Percentiles rank a stretch among this genome's conserved stretches.
Conservation (phyloP, 345 rosid species). For the Alliaria petiolata region DNA sequence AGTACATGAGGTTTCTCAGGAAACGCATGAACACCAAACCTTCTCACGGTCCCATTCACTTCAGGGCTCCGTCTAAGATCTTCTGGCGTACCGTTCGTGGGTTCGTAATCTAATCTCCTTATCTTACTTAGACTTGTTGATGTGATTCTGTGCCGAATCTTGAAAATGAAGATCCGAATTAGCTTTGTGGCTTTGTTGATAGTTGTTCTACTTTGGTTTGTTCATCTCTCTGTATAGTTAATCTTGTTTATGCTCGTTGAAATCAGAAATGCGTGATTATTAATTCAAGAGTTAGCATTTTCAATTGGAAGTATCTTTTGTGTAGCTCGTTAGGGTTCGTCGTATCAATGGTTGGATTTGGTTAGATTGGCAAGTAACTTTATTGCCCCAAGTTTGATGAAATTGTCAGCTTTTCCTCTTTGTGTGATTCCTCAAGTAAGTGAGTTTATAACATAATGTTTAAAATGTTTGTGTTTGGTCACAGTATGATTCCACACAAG, state of each 20-base stretch:
- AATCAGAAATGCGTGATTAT: background rate
- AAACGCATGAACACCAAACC: conserved; percentile 96
- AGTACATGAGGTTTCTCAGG: conserved; percentile 82
- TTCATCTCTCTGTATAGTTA: background rate
- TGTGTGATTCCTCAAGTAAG: too few species aligned
- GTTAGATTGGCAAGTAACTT: background rate
- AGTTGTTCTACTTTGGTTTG: background rate
- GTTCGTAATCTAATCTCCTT: conserved; percentile 20
- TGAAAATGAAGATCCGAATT: background rate
- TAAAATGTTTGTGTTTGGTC: background rate
- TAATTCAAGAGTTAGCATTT: background rate
- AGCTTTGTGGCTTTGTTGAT: background rate
- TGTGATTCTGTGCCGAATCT: background rate
- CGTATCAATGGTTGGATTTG: background rate
- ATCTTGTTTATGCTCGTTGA: background rate
- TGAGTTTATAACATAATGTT: too few species aligned
- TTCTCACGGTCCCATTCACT: conserved; percentile 90
- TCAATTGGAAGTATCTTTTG: background rate
- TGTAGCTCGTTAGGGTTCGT: background rate
- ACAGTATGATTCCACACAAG: conserved; percentile 86
- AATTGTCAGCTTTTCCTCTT: too few species aligned
- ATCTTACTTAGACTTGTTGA: background rate
- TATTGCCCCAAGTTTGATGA: background rate
- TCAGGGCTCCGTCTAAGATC: conserved; percentile 90
- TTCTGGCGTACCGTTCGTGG: conserved; percentile 92